Evolutionary conservation across 1,139 yeast species (phyloP).

Genomic region (Protomyces lactucae-debilis): DNA sequence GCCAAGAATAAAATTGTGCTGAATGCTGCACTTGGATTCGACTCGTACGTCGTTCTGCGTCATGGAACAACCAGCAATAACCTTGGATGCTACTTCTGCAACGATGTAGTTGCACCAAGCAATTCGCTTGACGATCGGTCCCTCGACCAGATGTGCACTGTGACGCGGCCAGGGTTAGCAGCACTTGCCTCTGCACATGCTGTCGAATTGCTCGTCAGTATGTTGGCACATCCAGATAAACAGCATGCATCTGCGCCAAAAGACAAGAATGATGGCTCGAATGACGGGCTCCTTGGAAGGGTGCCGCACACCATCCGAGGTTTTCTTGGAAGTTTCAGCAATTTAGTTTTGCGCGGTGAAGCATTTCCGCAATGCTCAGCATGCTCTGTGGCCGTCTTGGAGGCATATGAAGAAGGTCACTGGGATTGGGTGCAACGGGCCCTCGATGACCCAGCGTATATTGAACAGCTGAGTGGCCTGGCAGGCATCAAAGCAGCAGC

Average conservation of each 20-base stretch:
- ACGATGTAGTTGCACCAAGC: conserved; percentile 89
- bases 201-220: conserved; percentile 72
- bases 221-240: conserved; percentile 60
- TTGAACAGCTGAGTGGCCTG: not conserved
- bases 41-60: conserved; percentile 84
- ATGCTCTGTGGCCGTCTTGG: conserved; percentile 60
- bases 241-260: conserved; percentile 33
- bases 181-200: conserved; percentile 80
- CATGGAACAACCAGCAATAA: conserved; percentile 51
- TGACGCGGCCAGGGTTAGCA: conserved; percentile 94
- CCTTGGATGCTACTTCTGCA: conserved; percentile 91
- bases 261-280: conserved; percentile 27
- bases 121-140: conserved; percentile 68
- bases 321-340: conserved; percentile 61
- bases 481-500: not conserved
- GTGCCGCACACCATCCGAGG: conserved; percentile 91
- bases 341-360: conserved; percentile 62
- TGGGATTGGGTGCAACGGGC: not conserved
- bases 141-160: conserved; percentile 96
- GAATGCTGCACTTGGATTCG: conserved; percentile 94
- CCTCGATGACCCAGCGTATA: not conserved
- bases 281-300: conserved; percentile 51
- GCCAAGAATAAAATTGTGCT: conserved; percentile 66
- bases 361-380: conserved; percentile 78
- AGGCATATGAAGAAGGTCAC: conserved; percentile 32